Evolutionary conservation across 352 stramenopile species (phyloP).

Genomic region (Thraustotheca clavata): DNA sequence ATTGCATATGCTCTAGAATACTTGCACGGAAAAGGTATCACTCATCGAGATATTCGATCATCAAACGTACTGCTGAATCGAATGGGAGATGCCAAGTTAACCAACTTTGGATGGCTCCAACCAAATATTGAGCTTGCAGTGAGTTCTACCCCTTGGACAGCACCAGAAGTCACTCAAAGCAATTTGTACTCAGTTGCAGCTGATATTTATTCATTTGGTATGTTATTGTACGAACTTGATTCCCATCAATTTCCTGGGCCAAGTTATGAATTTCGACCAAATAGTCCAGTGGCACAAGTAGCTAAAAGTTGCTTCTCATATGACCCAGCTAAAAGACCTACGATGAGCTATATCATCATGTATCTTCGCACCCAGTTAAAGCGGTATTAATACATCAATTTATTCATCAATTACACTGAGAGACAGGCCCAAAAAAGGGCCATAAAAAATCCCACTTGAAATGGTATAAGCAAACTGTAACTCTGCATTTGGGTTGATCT

Average conservation of each 20-base stretch:
- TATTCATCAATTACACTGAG: no score
- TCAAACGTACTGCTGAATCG: constrained; percentile 9
- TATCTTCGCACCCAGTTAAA: neutral
- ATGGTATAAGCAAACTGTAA: no score
- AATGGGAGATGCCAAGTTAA: constrained; percentile 8
- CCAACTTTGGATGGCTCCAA: constrained; percentile 10
- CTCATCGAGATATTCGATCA: constrained; percentile 11
- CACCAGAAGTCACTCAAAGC: constrained; percentile 19
- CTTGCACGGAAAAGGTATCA: neutral
- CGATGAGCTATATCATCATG: neutral
- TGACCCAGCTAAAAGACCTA: neutral
- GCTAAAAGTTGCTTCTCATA: neutral
- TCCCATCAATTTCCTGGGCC: neutral
- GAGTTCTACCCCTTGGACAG: neutral
- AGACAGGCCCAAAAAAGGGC: no score
- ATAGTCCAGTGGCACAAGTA: neutral
- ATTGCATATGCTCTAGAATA: constrained; percentile 6
- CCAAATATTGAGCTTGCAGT: neutral
- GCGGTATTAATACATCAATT: constrained; percentile 3
- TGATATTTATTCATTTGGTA: constrained; percentile 21
- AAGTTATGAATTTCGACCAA: neutral
- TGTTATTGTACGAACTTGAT: constrained; percentile 18
- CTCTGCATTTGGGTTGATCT: no score
- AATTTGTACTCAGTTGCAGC: constrained; percentile 12
- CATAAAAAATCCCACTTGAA: no score